A percentile compares a stretch with the other conserved stretches of the same genome.
Conservation (phyloP, 345 rosid genomes). For the Durio zibethinus region DNA sequence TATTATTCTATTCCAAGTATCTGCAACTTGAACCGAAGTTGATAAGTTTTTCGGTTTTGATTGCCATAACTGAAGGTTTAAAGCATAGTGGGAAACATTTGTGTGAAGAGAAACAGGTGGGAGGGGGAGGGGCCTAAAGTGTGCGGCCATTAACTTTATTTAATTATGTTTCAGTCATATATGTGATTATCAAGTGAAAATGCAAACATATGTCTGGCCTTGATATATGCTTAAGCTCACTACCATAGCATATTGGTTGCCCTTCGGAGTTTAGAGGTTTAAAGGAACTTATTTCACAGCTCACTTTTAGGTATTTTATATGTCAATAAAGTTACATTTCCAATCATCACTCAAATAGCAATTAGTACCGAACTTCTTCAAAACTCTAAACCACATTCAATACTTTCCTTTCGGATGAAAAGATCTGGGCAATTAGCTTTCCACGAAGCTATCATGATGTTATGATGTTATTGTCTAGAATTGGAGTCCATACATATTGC, state of each 20-base stretch:
- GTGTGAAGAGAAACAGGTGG: neutral
- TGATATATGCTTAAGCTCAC: slow-evolving; percentile 2
- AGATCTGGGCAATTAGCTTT: neutral
- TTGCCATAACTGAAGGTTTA: neutral
- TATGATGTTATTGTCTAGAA: neutral
- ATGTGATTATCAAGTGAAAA: neutral
- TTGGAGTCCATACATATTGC: neutral
- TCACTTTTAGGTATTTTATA: neutral
- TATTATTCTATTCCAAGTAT: neutral
- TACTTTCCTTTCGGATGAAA: neutral
- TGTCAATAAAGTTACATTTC: neutral
- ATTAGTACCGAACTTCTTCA: neutral
- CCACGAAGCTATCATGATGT: neutral
- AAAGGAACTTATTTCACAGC: neutral
- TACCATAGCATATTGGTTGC: neutral
- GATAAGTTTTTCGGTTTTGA: slow-evolving; percentile 2
- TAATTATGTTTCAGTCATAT: neutral
- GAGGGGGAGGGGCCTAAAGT: neutral
- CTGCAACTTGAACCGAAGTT: slow-evolving; percentile 3
- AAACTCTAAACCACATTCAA: neutral
- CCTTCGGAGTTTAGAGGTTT: neutral
- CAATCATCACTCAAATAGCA: neutral
- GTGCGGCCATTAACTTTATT: neutral
- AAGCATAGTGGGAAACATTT: neutral
- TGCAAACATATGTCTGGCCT: neutral